Base-by-base conservation (phyloP, 805 yeast genomes). In the Ogataea henricii region DNA sequence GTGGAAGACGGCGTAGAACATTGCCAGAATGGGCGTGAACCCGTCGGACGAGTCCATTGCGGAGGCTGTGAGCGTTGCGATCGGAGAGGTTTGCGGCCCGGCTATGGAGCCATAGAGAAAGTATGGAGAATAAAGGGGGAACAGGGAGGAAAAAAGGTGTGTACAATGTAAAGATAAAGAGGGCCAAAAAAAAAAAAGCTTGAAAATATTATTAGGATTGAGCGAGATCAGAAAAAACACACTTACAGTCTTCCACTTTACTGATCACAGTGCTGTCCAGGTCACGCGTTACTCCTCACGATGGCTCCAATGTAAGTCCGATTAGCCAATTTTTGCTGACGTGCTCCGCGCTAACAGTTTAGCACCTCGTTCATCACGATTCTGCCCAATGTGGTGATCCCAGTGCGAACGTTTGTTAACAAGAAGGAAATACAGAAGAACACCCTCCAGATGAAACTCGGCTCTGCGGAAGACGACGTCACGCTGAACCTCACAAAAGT, bases 1-100 rank as follows among this genome's bases (percentile, higher is more conserved):
- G 59, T 94, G 97, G 67, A 94, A 94, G 0, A 88, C 89, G 0
- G 97, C 83, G 65, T 89, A 94, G 65, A 94, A 91, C 38, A 90
- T 73, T 1, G 97, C 94, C 48, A 81, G 75, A 14, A 94, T 89
- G n/a, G 96, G 96, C 6, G 85, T 86, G 62, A 91, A 90, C 17
- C 96, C 96, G 65, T 58, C 66, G 6, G 59, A 43, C 0, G 52
- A 36, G 30, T 61, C 65, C 68, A 64, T 64, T 18, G 35, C 18
- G 12, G 22, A 14, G 16, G 8, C 25, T 22, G n/a, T n/a, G n/a
- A n/a, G n/a, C n/a, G n/a, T n/a, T n/a, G n/a, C n/a, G n/a, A n/a
- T n/a, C n/a, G n/a, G n/a, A n/a, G n/a, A n/a, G n/a, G n/a, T n/a
- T n/a, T n/a, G n/a, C n/a, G n/a, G n/a, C n/a, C n/a, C n/a, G n/a